phyloP scores from a whole-genome alignment of 306 rosid genomes.

The Purshia tridentata region DNA sequence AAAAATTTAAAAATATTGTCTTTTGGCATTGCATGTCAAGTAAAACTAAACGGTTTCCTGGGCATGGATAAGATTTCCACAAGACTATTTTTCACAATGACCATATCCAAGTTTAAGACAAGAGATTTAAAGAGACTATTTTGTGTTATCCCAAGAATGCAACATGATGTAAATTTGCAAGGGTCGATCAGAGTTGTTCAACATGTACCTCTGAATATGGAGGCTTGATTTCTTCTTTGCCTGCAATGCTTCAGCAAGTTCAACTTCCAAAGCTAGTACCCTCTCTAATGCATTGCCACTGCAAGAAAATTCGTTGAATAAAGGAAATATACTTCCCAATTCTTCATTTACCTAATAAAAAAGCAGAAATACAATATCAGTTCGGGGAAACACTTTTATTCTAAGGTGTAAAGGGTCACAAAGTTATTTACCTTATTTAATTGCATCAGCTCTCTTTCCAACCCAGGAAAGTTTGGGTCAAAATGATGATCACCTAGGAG shows the following conservation, averaged over 20 bases:
- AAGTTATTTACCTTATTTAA: slow-evolving; percentile 62
- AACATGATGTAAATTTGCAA: slow-evolving; percentile 14
- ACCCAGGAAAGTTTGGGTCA: slow-evolving; percentile 55
- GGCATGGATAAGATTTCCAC: background rate
- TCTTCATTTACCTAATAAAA: slow-evolving; percentile 78
- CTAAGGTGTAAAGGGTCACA: slow-evolving; percentile 16
- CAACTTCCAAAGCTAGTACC: slow-evolving; percentile 91
- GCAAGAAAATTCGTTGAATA: slow-evolving; percentile 54
- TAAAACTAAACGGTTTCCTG: background rate
- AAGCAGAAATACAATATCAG: slow-evolving; percentile 22
- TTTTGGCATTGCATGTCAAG: no score
- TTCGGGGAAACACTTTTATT: background rate
- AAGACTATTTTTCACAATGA: background rate
- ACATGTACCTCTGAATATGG: slow-evolving; percentile 83
- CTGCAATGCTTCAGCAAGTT: slow-evolving; percentile 88
- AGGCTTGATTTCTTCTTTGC: slow-evolving; percentile 65
- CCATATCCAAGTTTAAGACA: background rate
- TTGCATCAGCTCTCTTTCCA: slow-evolving; percentile 67
- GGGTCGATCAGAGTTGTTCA: slow-evolving; percentile 14
- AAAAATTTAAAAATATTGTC: no score
- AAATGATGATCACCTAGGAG: slow-evolving; percentile 42
- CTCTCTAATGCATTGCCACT: slow-evolving; percentile 89
- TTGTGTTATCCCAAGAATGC: slow-evolving; percentile 7
- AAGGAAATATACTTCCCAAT: slow-evolving; percentile 70
- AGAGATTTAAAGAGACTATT: background rate